Evolutionary conservation across 768 basidiomycete genomes (phyloP), one percentile per base, ranked within the genome.

Genomic region (Trametes villosa): DNA sequence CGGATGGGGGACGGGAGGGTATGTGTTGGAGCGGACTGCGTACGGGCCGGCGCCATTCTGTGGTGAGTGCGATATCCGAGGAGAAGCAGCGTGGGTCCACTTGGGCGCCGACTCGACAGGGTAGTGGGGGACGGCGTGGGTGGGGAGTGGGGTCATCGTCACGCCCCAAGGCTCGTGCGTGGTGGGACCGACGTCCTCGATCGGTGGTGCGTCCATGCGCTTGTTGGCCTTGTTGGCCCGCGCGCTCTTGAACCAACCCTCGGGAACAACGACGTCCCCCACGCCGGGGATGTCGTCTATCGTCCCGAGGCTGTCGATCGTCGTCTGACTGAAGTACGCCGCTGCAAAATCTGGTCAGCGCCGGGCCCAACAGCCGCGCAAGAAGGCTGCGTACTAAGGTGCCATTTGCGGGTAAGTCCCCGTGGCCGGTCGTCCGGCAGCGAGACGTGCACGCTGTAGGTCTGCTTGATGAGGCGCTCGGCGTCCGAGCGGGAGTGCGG

Each of bases 241-340:
- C 47, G 91, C 90, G 72, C 88, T 90, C 69, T 82, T 83, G 75
- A 92, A 93, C 81, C 86, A 86, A 18, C 88, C 89, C 33, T 89
- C 87, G 41, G 91, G 91, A 18, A 92, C 87, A 44, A 73, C 72
- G 20, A 86, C 75, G 71, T 88, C 84, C 41, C 86, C 85, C 61
- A 92, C 79, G 50, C 83, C 84, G 26, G 78, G 84, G 67, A 92
- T 82, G 50, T 79, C 82, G 71, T 91, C 89, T 50, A 92, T 84
- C 36, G 88, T 91, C 64, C 81, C 79, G 41, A 93, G 83, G 55
- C 80, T 79, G 70, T 90, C 87, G 60, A 92, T 76, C 57, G 82
- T 88, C 68, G 85, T 85, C 68, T 90, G 90, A 66, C 88, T 91
- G 73, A 91, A 93, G 78, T 93, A 93, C 47, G 91, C 91, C 61